Conservation (phyloP, 306 rosid genomes). For the Oemleria cerasiformis region DNA sequence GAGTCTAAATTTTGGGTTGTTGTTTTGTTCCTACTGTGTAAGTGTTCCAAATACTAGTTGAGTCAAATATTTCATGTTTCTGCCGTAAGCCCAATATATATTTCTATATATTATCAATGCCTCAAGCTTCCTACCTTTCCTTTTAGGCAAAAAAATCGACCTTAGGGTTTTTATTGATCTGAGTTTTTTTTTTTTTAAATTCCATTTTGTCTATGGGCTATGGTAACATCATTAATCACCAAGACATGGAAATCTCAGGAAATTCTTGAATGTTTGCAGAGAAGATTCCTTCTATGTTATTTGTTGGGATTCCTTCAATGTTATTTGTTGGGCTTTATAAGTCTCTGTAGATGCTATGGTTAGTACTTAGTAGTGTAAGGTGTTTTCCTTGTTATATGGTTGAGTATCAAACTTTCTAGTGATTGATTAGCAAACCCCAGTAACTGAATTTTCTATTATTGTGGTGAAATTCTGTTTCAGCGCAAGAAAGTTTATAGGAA, state of each 20-base stretch:
- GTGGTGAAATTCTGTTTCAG: neutral
- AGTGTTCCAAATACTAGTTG: neutral
- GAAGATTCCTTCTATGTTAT: neutral
- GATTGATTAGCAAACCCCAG: neutral
- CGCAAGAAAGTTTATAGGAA: neutral
- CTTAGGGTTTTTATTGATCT: neutral
- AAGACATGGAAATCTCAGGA: neutral
- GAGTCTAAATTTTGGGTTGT: constrained; percentile 22
- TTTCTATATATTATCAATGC: neutral
- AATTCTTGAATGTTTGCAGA: neutral
- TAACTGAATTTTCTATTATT: neutral
- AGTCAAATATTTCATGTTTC: neutral
- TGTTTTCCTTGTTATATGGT: neutral
- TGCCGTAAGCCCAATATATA: neutral
- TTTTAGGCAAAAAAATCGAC: neutral
- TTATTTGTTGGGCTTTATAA: neutral
- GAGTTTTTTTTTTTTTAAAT: neutral
- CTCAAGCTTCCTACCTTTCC: neutral
- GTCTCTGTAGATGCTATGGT: neutral
- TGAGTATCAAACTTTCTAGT: neutral
- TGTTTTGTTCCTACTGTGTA: constrained; percentile 3
- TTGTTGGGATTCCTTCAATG: neutral
- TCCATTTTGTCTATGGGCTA: neutral
- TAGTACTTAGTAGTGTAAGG: neutral
- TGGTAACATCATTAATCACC: neutral